phyloP scores from a whole-genome alignment of 2,329 filamentous ascomycete species.

The Nothophaeocryptopus gaeumannii region DNA sequence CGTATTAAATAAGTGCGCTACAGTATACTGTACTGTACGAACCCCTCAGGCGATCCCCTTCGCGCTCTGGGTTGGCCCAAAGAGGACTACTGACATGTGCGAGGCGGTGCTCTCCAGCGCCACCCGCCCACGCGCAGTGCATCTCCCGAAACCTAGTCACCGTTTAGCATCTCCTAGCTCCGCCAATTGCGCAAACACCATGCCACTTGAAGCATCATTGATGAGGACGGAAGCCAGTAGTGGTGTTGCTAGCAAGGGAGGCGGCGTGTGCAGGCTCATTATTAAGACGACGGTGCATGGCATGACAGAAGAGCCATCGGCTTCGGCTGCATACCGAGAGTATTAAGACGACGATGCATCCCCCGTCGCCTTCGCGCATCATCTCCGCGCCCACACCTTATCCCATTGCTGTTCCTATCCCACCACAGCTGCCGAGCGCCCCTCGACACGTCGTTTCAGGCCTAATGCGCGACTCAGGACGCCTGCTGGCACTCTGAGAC shows the following conservation, averaged over 20 bases:
- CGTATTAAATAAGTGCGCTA: too few relatives aligned
- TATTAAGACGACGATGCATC: slow-evolving; percentile 11
- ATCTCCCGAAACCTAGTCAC: too few relatives aligned
- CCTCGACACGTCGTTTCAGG: slow-evolving; percentile 4
- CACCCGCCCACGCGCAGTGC: too few relatives aligned
- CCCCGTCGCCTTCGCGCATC: slow-evolving; percentile 1
- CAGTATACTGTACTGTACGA: too few relatives aligned
- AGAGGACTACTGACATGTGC: too few relatives aligned
- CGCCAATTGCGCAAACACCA: slow-evolving; percentile 7
- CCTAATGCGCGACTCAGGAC: slow-evolving; percentile 13
- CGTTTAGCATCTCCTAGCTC: background rate
- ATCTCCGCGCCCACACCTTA: too few relatives aligned
- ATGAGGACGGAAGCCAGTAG: background rate
- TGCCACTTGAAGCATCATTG: background rate
- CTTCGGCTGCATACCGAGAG: slow-evolving; percentile 2
- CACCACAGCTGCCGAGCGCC: background rate
- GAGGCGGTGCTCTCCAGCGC: too few relatives aligned
- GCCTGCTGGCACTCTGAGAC: background rate
- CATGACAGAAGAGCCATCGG: slow-evolving; percentile 7
- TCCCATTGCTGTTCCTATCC: too few relatives aligned
- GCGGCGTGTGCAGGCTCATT: slow-evolving; percentile 6
- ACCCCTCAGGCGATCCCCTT: too few relatives aligned
- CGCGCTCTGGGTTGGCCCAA: too few relatives aligned
- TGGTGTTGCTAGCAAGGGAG: slow-evolving; percentile 1
- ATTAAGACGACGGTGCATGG: too few relatives aligned